These are phyloP conservation scores for Groenewaldozyma tartarivorans DNA, from an alignment of 805 yeast species.

Conservation along the genomic window DNA sequence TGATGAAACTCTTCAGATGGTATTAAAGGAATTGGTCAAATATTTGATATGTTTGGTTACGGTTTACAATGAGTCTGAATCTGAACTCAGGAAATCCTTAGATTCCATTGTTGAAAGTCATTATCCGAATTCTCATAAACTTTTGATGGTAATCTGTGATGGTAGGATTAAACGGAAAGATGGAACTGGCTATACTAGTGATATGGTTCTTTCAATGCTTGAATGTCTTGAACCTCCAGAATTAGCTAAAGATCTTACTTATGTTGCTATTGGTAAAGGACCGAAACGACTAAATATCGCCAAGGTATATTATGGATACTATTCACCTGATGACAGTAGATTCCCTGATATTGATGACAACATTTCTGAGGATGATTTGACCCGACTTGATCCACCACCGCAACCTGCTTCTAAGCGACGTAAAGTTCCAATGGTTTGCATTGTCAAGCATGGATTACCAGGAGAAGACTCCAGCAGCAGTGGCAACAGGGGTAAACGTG, in stretches of 20 bases:
- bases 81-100: constrained; percentile 61
- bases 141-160: constrained; percentile 73
- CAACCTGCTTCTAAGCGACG: constrained; percentile 26
- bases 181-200: constrained; percentile 57
- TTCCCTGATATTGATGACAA: not conserved
- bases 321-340: constrained; percentile 23
- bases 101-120: constrained; percentile 75
- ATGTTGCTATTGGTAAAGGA: constrained; percentile 76
- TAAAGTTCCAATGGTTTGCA: constrained; percentile 65
- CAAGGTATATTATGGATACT: constrained; percentile 74
- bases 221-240: constrained; percentile 53
- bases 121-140: constrained; percentile 73
- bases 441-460: constrained; percentile 87
- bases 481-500: constrained; percentile 94
- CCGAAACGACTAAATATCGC: constrained; percentile 81
- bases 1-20: not conserved
- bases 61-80: constrained; percentile 77
- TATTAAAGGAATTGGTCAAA: constrained; percentile 14
- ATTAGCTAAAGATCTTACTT: constrained; percentile 59
- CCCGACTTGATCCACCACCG: not conserved
- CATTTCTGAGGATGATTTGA: constrained; percentile 33
- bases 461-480: constrained; percentile 58
- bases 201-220: constrained; percentile 67
- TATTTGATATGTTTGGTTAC: constrained; percentile 62
- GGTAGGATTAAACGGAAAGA: constrained; percentile 82